These are phyloP conservation scores for Euryodendron excelsum DNA, from an alignment of 148 eudicot genomes.

Conservation along the genomic window DNA sequence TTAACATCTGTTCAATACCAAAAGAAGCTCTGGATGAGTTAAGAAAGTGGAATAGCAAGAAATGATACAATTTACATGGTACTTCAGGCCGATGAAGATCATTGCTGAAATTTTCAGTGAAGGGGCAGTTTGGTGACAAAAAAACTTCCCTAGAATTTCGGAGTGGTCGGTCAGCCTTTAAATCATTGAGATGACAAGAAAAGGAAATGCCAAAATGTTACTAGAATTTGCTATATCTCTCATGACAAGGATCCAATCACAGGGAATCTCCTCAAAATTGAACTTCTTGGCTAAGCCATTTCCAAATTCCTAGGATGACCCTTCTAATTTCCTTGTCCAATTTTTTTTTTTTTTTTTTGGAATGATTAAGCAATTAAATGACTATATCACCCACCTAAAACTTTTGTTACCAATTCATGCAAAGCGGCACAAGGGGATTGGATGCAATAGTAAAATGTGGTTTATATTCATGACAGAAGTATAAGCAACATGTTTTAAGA, in stretches of 20 bases:
- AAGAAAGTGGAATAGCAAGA: too few relatives aligned
- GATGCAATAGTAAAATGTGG: background rate
- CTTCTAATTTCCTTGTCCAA: too few relatives aligned
- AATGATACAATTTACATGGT: too few relatives aligned
- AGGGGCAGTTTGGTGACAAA: background rate
- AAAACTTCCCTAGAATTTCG: background rate
- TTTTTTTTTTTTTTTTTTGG: background rate
- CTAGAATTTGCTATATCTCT: background rate
- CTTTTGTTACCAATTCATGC: too few relatives aligned
- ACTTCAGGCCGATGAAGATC: background rate
- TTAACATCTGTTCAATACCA: constrained; percentile 52
- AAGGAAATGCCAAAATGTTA: background rate
- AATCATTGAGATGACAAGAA: background rate
- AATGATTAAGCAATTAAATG: background rate
- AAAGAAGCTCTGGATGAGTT: background rate
- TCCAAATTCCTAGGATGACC: background rate
- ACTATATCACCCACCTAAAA: background rate
- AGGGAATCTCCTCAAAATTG: background rate
- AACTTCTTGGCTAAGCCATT: background rate
- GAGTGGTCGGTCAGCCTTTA: constrained; percentile 1
- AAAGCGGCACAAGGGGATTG: too few relatives aligned
- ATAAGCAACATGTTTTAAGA: background rate
- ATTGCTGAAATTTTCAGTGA: background rate
- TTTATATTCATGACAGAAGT: background rate
- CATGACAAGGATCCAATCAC: background rate